Evolutionary conservation across 768 basidiomycete species (phyloP).

Genomic region (Scleroderma citrinum): DNA sequence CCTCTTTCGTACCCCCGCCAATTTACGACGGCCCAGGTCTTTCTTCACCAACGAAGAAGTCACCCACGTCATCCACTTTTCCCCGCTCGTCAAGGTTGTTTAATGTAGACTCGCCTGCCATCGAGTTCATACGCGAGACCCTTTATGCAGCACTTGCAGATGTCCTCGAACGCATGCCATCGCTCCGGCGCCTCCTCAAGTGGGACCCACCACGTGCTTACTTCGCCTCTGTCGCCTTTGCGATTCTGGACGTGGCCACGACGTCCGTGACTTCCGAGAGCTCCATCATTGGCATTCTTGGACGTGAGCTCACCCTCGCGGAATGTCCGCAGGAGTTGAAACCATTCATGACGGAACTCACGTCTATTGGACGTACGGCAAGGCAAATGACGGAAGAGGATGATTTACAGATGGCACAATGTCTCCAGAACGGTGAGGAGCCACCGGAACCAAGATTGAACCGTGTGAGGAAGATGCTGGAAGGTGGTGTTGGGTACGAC

Average conservation of each 20-base stretch:
- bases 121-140: constrained; percentile 80
- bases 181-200: constrained; percentile 51
- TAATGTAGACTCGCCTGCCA: constrained; percentile 38
- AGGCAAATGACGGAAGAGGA: constrained; percentile 50
- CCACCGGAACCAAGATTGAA: constrained; percentile 48
- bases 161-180: constrained; percentile 49
- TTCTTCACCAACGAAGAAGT: constrained; percentile 6
- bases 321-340: constrained; percentile 59
- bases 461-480: constrained; percentile 49
- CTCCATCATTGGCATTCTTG: constrained; percentile 44
- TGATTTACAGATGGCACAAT: constrained; percentile 43
- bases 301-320: constrained; percentile 45
- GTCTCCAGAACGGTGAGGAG: constrained; percentile 25
- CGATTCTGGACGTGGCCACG: constrained; percentile 64
- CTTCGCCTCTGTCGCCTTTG: constrained; percentile 68
- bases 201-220: constrained; percentile 68
- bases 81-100: constrained; percentile 43
- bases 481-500: constrained; percentile 50
- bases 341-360: constrained; percentile 68
- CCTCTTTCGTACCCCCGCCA: constrained; percentile 69
- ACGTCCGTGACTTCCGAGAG: constrained; percentile 43
- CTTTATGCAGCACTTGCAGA: constrained; percentile 79
- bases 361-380: constrained; percentile 46
- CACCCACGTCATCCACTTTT: background rate
- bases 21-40: constrained; percentile 40